phyloP scores from a whole-genome alignment of 805 yeast species.

The Komagataella mondaviorum region DNA sequence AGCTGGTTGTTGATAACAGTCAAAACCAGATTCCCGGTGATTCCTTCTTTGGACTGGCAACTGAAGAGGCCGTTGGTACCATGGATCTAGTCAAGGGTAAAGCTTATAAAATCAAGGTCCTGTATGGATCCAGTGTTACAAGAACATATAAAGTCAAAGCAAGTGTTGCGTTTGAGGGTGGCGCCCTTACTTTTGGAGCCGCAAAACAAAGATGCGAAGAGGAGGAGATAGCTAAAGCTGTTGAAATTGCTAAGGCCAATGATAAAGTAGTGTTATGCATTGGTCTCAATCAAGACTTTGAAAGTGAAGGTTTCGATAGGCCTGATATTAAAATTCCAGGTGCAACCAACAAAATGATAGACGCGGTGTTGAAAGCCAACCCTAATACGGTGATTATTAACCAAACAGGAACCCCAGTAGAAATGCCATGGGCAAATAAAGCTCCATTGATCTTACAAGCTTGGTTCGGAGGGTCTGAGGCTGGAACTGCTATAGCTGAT shows the following conservation, averaged over 20 bases:
- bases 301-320: constrained; percentile 26
- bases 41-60: constrained; percentile 40
- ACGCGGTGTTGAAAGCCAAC: constrained; percentile 19
- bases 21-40: constrained; percentile 35
- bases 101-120: constrained; percentile 29
- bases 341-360: constrained; percentile 18
- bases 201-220: constrained; percentile 4
- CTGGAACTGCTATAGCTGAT: constrained; percentile 28
- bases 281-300: constrained; percentile 26
- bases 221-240: constrained; percentile 14
- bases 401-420: constrained; percentile 27
- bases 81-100: constrained; percentile 27
- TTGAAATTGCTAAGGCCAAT: constrained; percentile 16
- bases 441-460: constrained; percentile 19
- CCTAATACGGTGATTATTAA: constrained; percentile 21
- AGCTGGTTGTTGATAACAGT: constrained; percentile 41
- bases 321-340: constrained; percentile 22
- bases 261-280: constrained; percentile 22
- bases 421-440: constrained; percentile 23
- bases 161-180: constrained; percentile 7
- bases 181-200: constrained; percentile 10
- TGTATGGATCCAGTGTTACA: constrained; percentile 38
- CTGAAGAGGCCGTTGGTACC: constrained; percentile 31
- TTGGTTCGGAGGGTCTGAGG: constrained; percentile 26
- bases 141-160: constrained; percentile 2